Evolutionary conservation across 176 grass and related monocot species (phyloP).

Genomic region (Lolium rigidum): DNA sequence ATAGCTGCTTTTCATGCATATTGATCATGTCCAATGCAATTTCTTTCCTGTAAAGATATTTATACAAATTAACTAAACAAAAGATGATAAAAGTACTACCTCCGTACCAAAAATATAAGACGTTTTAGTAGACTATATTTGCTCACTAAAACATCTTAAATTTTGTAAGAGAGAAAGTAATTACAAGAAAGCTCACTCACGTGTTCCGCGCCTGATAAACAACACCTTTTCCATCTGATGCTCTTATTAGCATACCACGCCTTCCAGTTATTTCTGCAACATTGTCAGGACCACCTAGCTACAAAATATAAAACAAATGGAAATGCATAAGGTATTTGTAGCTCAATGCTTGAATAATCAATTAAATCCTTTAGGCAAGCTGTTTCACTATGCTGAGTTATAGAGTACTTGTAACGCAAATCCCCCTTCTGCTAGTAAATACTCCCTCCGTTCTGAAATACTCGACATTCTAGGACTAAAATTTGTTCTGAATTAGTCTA

Average conservation of each 20-base stretch:
- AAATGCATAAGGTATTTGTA: slow-evolving; percentile 23
- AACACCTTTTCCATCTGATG: slow-evolving; percentile 85
- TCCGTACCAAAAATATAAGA: too few species aligned
- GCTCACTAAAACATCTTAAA: too few species aligned
- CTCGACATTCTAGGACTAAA: too few species aligned
- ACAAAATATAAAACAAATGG: slow-evolving; percentile 32
- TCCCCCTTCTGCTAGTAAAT: neutral
- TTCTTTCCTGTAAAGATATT: slow-evolving; percentile 66
- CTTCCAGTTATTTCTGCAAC: slow-evolving; percentile 96
- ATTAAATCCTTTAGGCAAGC: slow-evolving; percentile 11
- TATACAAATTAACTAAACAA: slow-evolving; percentile 29
- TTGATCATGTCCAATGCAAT: slow-evolving; percentile 96
- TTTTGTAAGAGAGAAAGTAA: neutral
- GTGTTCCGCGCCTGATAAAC: slow-evolving; percentile 80
- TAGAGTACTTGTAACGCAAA: neutral
- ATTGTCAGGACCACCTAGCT: slow-evolving; percentile 95
- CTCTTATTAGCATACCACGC: slow-evolving; percentile 82
- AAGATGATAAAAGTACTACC: slow-evolving; percentile 11
- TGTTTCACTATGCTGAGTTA: neutral
- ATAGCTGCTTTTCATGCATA: slow-evolving; percentile 92
- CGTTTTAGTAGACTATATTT: too few species aligned
- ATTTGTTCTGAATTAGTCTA: too few species aligned
- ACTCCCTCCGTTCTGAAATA: too few species aligned
- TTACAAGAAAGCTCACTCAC: slow-evolving; percentile 51
- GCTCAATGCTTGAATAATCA: slow-evolving; percentile 36